A percentile compares a stretch with the other conserved stretches of the same genome.
Evolutionary conservation across 2,329 filamentous ascomycete species (phyloP).

Genomic region (Leptoxyphium fumago): DNA sequence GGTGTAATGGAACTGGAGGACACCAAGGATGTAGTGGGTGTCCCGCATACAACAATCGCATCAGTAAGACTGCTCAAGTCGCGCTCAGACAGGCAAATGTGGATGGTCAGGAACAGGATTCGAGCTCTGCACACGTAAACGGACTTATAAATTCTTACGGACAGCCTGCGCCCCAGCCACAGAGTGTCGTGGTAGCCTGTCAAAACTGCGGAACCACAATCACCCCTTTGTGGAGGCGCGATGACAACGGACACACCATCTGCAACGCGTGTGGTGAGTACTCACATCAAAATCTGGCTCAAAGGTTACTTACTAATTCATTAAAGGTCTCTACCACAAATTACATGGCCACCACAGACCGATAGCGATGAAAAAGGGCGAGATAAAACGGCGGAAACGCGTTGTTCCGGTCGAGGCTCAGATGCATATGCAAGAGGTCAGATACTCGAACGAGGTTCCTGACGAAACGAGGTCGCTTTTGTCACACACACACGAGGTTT

Average conservation of each 20-base stretch:
- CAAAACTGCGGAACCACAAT: slow-evolving; percentile 96
- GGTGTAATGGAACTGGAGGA: slow-evolving; percentile 91
- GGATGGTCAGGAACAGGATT: slow-evolving; percentile 1
- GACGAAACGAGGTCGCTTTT: background rate
- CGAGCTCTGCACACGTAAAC: slow-evolving; percentile 8
- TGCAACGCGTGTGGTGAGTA: slow-evolving; percentile 92
- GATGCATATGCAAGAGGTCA: slow-evolving; percentile 12
- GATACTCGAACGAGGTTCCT: slow-evolving; percentile 10
- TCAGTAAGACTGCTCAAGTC: slow-evolving; percentile 72
- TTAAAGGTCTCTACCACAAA: slow-evolving; percentile 79
- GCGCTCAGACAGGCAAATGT: slow-evolving; percentile 32
- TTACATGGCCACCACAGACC: slow-evolving; percentile 86
- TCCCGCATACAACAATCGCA: slow-evolving; percentile 91
- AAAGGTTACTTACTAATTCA: slow-evolving; percentile 6
- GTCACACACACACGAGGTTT: background rate
- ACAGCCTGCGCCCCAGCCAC: slow-evolving; percentile 19
- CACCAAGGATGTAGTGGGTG: slow-evolving; percentile 91
- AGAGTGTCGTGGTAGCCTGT: slow-evolving; percentile 65
- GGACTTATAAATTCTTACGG: slow-evolving; percentile 8
- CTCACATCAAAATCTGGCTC: slow-evolving; percentile 1
- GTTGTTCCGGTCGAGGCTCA: slow-evolving; percentile 62
- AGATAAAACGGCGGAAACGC: slow-evolving; percentile 90
- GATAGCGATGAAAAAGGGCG: slow-evolving; percentile 96
- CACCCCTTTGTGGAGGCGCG: slow-evolving; percentile 86
- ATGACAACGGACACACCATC: slow-evolving; percentile 89